Percentiles rank a stretch among this genome's conserved stretches.
These are phyloP conservation scores for Colletotrichum zoysiae DNA, from an alignment of 2,329 filamentous ascomycete genomes.

Conservation along the genomic window DNA sequence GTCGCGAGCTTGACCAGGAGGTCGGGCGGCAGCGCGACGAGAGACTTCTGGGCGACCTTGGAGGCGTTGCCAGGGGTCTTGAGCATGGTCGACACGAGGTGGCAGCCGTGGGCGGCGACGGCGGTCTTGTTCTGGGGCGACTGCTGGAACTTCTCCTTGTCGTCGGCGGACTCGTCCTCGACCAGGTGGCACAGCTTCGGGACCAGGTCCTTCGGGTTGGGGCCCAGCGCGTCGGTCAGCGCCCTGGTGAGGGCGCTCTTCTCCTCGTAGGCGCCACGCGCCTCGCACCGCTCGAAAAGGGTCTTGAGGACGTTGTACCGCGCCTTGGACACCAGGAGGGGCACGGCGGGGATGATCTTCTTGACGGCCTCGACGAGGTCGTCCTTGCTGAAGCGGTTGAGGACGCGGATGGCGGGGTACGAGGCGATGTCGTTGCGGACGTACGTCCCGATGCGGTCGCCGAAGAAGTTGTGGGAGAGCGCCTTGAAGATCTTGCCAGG, in stretches of 20 bases:
- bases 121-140: constrained; percentile 68
- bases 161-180: constrained; percentile 47
- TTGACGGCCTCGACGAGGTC: constrained; percentile 81
- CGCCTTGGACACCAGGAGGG: constrained; percentile 78
- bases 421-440: constrained; percentile 91
- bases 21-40: constrained; percentile 69
- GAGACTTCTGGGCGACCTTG: constrained; percentile 79
- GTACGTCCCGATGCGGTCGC: constrained; percentile 81
- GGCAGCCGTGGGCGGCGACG: constrained; percentile 77
- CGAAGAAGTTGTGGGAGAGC: constrained; percentile 84
- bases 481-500: constrained; percentile 93
- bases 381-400: constrained; percentile 88
- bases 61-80: constrained; percentile 76
- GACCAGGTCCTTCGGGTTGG: constrained; percentile 61
- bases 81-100: constrained; percentile 85
- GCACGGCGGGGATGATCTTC: constrained; percentile 79
- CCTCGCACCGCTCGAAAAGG: constrained; percentile 84
- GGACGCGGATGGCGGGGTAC: constrained; percentile 85
- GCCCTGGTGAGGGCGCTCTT: constrained; percentile 61
- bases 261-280: constrained; percentile 71
- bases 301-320: constrained; percentile 84
- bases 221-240: constrained; percentile 62
- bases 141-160: constrained; percentile 53
- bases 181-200: constrained; percentile 63
- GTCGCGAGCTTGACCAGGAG: constrained; percentile 75